Evolutionary conservation across 2,329 filamentous ascomycete species (phyloP).

Genomic region (Hymenoscyphus occultus): DNA sequence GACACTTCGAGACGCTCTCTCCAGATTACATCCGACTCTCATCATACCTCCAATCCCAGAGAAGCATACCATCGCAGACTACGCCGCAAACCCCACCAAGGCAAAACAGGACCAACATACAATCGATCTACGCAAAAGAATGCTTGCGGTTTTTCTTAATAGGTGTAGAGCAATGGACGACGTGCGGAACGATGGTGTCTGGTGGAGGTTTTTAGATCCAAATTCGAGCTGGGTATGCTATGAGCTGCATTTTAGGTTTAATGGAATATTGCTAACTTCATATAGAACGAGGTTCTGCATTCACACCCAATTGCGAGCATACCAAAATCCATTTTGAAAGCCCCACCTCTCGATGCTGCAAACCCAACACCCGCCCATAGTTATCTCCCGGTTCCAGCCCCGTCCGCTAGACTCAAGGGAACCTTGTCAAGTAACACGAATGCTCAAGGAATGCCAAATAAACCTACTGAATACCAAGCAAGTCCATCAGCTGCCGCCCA

Average conservation of each 20-base stretch:
- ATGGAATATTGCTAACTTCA: constrained; percentile 22
- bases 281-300: constrained; percentile 87
- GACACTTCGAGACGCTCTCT: constrained; percentile 82
- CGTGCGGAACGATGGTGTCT: constrained; percentile 87
- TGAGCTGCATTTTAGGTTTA: neutral
- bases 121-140: constrained; percentile 93
- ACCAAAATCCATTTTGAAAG: constrained; percentile 90
- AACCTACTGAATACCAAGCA: constrained; percentile 49
- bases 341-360: constrained; percentile 91
- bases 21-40: constrained; percentile 88
- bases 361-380: constrained; percentile 84
- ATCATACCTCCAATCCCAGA: constrained; percentile 97
- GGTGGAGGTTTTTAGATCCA: constrained; percentile 96
- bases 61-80: constrained; percentile 98
- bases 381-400: constrained; percentile 81
- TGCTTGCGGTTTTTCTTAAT: constrained; percentile 94
- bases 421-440: constrained; percentile 40
- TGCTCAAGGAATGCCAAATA: constrained; percentile 50
- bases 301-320: constrained; percentile 87
- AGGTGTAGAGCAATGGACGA: constrained; percentile 90
- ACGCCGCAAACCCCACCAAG: constrained; percentile 95
- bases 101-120: constrained; percentile 97
- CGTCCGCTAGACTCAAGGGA: constrained; percentile 77
- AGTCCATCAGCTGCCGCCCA: constrained; percentile 54
- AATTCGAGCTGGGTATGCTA: constrained; percentile 91